Conservation (phyloP, 139 green algal genomes). For the Chlamydomonas urium region DNA sequence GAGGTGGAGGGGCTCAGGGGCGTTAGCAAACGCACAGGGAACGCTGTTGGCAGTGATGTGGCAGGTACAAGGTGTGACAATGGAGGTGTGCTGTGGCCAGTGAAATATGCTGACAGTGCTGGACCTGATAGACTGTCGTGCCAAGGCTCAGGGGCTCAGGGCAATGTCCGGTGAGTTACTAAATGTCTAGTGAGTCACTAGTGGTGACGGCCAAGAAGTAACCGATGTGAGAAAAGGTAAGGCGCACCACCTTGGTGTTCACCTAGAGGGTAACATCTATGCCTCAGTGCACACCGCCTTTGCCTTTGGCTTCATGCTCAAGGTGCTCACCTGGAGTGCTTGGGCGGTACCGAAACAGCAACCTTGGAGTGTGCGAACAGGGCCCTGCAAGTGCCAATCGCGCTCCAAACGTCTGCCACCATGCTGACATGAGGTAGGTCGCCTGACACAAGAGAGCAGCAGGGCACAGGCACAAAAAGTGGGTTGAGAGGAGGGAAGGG, state of each 20-base stretch:
- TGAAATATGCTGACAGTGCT: background rate
- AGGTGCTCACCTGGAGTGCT: slow-evolving; percentile 32
- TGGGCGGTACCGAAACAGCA: slow-evolving; percentile 28
- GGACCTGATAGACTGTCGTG: background rate
- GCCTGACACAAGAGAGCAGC: slow-evolving; percentile 5
- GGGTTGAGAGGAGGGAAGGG: background rate
- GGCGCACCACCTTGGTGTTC: background rate
- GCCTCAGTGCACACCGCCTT: background rate
- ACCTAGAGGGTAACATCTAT: background rate
- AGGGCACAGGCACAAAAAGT: background rate
- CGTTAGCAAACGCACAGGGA: background rate
- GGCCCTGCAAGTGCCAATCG: background rate
- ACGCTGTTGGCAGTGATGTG: background rate
- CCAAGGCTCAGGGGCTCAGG: background rate
- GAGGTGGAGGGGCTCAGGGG: background rate
- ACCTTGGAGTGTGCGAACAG: slow-evolving; percentile 8
- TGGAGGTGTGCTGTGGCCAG: background rate
- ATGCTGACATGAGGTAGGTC: slow-evolving; percentile 7
- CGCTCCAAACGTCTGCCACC: slow-evolving; percentile 12
- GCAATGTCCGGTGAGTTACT: background rate
- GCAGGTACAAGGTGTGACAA: background rate
- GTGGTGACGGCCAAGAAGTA: background rate
- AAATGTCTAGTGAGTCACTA: background rate
- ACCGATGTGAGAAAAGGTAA: background rate
- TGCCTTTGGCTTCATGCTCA: background rate